Evolutionary conservation across 2,329 filamentous ascomycete species (phyloP), one percentile per base, ranked within the genome.

Genomic region (Aspergillus texensis): DNA sequence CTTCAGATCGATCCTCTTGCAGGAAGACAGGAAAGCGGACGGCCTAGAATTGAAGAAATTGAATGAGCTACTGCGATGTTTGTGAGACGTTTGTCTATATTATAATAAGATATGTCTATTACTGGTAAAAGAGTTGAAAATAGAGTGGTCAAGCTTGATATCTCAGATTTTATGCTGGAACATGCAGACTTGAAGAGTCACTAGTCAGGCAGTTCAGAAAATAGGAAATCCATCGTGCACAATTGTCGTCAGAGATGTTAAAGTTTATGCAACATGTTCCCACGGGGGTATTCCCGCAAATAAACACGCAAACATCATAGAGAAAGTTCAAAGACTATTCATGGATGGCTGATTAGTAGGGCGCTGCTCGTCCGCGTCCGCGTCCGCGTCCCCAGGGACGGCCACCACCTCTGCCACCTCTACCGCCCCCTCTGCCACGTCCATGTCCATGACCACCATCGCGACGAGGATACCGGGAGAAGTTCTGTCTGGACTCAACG

Each of bases 41-140:
- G 69, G 26, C 78, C 77, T 1, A 72, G 72, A 28, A 81, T 81
- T 58, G 77, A 81, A 60, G 79, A 81, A 67, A 79, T 81, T 66
- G 79, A 81, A 62, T 80, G 63, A 34, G 21, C 34, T 5, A 41
- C 39, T 41, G 14, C 14, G 24, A 26, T 36, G 8, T 32, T 21
- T 19, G 16, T 11, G 19, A 24, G 32, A n/a, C 30, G 14, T 21
- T 16, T 4, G n/a, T 24, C 11, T 55, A 41, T 21, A 14, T 36
- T 41, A 19, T 21, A 2, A 10, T 4, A 24, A 41, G 1, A 16
- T 2, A 8, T n/a, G 4, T 36, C 34, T 36, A 36, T 8, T 26
- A 4, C 12, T 26, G 12, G 19, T 2, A 26, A 16, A 14, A 9
- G 10, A 28, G 52, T 21, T 16, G 11, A 55, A 39, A 16, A 26